phyloP scores from a whole-genome alignment of 768 basidiomycete species.

The Leccinum sublutescens region DNA sequence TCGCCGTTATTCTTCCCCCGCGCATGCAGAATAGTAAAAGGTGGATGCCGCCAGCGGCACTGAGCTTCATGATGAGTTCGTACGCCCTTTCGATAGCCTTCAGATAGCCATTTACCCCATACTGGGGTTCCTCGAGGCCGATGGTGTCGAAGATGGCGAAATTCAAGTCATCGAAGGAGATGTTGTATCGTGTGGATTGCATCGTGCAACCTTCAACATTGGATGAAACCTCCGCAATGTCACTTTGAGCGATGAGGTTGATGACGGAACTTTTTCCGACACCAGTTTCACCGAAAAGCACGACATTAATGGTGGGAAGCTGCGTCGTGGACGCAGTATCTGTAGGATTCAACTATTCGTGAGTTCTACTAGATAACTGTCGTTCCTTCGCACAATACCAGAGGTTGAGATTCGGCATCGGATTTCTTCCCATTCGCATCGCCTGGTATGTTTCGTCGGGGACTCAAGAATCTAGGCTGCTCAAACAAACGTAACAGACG shows the following conservation, averaged over 20 bases:
- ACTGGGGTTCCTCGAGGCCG: constrained; percentile 34
- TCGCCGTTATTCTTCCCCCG: constrained; percentile 37
- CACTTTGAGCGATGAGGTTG: constrained; percentile 29
- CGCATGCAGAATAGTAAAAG: constrained; percentile 44
- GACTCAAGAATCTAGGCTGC: background rate
- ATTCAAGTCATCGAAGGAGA: constrained; percentile 18
- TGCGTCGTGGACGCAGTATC: background rate
- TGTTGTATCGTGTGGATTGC: constrained; percentile 25
- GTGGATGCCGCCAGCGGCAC: constrained; percentile 35
- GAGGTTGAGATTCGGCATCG: background rate
- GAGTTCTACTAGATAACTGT: constrained; percentile 2
- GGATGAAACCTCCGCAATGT: constrained; percentile 26
- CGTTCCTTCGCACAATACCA: constrained; percentile 9
- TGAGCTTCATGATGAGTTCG: constrained; percentile 33
- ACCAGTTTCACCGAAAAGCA: constrained; percentile 44
- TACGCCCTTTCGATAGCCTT: constrained; percentile 30
- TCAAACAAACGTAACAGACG: constrained; percentile 2
- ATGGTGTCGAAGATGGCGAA: constrained; percentile 35
- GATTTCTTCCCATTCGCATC: background rate
- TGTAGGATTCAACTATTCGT: constrained; percentile 5
- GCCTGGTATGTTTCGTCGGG: background rate
- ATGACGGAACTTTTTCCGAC: constrained; percentile 33
- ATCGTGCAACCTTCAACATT: constrained; percentile 38
- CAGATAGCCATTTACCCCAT: constrained; percentile 28
- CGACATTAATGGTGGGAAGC: constrained; percentile 30